Evolutionary conservation across 2,329 filamentous ascomycete genomes (phyloP).

Genomic region (Sporothrix inflata): DNA sequence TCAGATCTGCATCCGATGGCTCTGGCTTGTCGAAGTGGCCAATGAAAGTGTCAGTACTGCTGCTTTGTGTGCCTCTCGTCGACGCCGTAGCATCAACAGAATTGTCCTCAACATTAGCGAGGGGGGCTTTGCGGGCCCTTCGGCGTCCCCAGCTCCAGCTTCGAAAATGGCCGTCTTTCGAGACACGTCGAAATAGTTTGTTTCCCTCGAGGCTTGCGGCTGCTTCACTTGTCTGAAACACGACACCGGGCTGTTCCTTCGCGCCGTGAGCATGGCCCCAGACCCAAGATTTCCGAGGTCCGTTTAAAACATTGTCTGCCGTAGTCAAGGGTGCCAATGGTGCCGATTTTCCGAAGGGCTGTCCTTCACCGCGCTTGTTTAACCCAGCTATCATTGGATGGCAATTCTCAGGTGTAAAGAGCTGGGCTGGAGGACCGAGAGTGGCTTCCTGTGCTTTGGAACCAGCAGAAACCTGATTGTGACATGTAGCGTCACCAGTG

Average conservation of each 20-base stretch:
- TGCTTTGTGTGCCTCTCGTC: not conserved
- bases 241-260: not conserved
- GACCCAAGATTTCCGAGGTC: not conserved
- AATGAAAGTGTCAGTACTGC: not conserved
- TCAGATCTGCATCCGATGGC: not conserved
- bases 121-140: not conserved
- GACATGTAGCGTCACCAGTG: not conserved
- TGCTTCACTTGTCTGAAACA: not conserved
- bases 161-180: conserved; percentile 6
- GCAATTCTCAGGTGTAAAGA: not conserved
- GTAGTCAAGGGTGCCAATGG: not conserved
- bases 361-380: not conserved
- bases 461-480: not conserved
- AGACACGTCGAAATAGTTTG: not conserved
- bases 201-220: not conserved
- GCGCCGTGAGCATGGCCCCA: not conserved
- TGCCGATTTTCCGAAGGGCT: not conserved
- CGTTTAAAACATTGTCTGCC: too few species aligned
- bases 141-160: conserved; percentile 32
- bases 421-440: not conserved
- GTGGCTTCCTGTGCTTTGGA: not conserved
- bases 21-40: not conserved
- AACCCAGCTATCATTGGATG: not conserved
- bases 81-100: not conserved
- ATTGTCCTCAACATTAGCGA: not conserved